Evolutionary conservation across 1,284 basidiomycete species (phyloP), one percentile per base, ranked within the genome.

Genomic region (Ceratobasidium papillatum): DNA sequence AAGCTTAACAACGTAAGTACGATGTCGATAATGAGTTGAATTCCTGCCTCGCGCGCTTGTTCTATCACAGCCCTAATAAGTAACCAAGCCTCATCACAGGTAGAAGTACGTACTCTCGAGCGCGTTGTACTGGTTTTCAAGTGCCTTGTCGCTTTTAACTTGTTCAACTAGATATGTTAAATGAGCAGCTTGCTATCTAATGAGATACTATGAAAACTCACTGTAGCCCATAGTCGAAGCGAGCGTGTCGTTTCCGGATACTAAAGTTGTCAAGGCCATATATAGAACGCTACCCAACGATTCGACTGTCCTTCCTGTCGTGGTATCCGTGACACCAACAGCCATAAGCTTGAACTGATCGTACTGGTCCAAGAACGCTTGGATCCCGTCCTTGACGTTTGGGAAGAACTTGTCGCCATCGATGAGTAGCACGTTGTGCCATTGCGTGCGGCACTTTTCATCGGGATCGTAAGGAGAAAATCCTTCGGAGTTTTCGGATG

Each of bases 391-490:
- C 43, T 71, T 71, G 43, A 71, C 36, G 54, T 71, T 71, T 8
- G 68, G 68, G 68, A 71, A 71, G 56, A 71, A 71, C 43, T 61
- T 71, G 49, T 71, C 68, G 17, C 52, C 41, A 34, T 71, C 56
- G 52, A 71, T n/a, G 17, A 71, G 36, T 11, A 71, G 32, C 9
- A 71, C 56, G 19, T 71, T 43, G 43, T 71, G 68, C 68, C 68
- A 71, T 32, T 47, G 54, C 27, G 68, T 71, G 22, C 68, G 68
- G 32, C 68, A 71, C 9, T 61, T 36, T 30, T 61, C 27, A 9
- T 71, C 56, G 8, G 68, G 68, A 25, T 71, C 68, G 43, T 71
- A 71, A 17, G 68, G 68, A 11, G 68, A 71, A 43, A 71, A 71
- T 7, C 68, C 68, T 27, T 71, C 41, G 8, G 68, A 47, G 41